Base-by-base conservation (phyloP, 371 early-diverging fungal species). In the Batkoa obscura region DNA sequence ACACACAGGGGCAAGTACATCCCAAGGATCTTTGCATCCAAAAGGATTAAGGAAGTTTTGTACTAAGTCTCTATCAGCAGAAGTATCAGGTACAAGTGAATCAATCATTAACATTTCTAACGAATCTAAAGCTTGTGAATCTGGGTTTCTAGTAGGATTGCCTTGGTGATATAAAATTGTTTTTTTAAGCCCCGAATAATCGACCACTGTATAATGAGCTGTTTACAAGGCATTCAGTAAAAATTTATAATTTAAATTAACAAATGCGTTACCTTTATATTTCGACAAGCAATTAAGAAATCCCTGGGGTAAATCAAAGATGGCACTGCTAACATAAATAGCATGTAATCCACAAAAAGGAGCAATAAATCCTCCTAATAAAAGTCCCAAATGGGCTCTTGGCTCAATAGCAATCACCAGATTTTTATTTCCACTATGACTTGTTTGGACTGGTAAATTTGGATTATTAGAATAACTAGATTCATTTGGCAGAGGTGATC, bases 331-430 rank as follows among this genome's bases (percentile, higher is more conserved):
- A 4, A 80, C 62, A 66, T 78, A 80, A 2, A 88, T 60, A 0
- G 79, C 76, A 42, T 72, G 72, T 56, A 80, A 72, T 1, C 89
- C 90, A 37, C 76, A 68, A 67, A 72, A 87, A 15, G 84, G 72
- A 8, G 81, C 80, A 55, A 74, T 64, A 9, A 90, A 68, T 0
- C 77, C 74, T 32, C 83, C 77, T 5, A 80, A 58, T 2, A 84
- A 67, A 23, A 90, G 64, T 0, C 91, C 91, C 39, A 86, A 68
- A 60, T 88, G 86, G 56, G 86, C 86, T 13, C 91, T 71, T 3
- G 88, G 87, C 58, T 90, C 91, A 38, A 87, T 70, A 63, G 79
- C 77, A 3, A 68, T 72, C 39, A 84, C 63, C 8, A 86, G 60
- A 23, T 34, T 23, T n/a, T 53, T 36, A 8, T 38, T 31, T 32